A percentile compares a stretch with the other conserved stretches of the same genome.
phyloP scores from a whole-genome alignment of 1,284 basidiomycete genomes.

The Austropuccinia psidii region DNA sequence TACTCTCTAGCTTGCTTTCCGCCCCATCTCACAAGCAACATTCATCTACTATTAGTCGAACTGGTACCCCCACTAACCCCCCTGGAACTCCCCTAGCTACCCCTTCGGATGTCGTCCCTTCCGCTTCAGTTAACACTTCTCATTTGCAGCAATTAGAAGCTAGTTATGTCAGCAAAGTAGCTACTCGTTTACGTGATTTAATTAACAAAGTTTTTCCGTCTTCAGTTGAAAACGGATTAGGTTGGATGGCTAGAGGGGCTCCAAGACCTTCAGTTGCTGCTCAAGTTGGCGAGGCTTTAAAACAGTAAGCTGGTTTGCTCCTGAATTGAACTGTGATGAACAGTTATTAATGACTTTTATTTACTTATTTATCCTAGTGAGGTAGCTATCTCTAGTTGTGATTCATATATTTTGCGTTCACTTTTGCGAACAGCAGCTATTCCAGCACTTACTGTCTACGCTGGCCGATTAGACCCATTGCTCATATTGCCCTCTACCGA shows the following conservation, averaged over 20 bases:
- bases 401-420: slow-evolving; percentile 27
- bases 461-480: slow-evolving; percentile 17
- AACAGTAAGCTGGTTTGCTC: background rate
- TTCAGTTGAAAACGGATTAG: slow-evolving; percentile 9
- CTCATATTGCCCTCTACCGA: slow-evolving; percentile 1
- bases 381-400: slow-evolving; percentile 19
- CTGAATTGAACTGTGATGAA: background rate
- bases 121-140: background rate
- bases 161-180: slow-evolving; percentile 34
- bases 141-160: slow-evolving; percentile 27
- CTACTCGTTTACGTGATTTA: slow-evolving; percentile 21
- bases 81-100: background rate
- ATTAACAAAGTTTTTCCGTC: slow-evolving; percentile 32
- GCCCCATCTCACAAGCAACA: background rate
- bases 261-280: slow-evolving; percentile 13
- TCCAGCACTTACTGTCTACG: slow-evolving; percentile 22
- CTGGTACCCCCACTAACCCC: background rate
- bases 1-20: slow-evolving; percentile 15
- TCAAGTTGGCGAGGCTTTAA: slow-evolving; percentile 20
- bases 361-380: slow-evolving; percentile 1
- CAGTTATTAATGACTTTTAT: background rate
- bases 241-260: slow-evolving; percentile 14
- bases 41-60: slow-evolving; percentile 1
- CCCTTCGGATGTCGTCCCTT: background rate
- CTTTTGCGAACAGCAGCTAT: slow-evolving; percentile 22